A percentile compares a stretch with the other conserved stretches of the same genome.
These are phyloP conservation scores for Mollisiaceae sp. DNA, from an alignment of 2,329 filamentous ascomycete species.

Conservation along the genomic window DNA sequence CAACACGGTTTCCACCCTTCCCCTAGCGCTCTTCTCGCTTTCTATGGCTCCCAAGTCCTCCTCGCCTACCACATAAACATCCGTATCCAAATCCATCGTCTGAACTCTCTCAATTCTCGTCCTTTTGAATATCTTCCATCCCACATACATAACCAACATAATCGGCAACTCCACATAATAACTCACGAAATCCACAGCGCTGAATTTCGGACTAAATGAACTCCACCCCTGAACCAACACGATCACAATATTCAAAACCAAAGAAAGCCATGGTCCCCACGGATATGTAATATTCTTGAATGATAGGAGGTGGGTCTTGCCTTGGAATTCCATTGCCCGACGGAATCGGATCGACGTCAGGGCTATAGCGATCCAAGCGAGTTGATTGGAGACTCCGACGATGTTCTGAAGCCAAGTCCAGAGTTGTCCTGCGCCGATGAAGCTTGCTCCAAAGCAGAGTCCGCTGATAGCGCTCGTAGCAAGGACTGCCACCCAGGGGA, in stretches of 20 bases:
- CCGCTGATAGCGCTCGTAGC: slow-evolving; percentile 58
- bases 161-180: slow-evolving; percentile 67
- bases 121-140: slow-evolving; percentile 58
- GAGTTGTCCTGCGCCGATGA: slow-evolving; percentile 67
- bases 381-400: slow-evolving; percentile 70
- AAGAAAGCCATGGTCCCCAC: slow-evolving; percentile 60
- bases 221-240: slow-evolving; percentile 68
- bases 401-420: slow-evolving; percentile 73
- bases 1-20: slow-evolving; percentile 35
- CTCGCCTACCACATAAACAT: slow-evolving; percentile 46
- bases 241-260: slow-evolving; percentile 62
- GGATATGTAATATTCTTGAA: slow-evolving; percentile 73
- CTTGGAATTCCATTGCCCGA: slow-evolving; percentile 58
- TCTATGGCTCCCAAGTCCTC: slow-evolving; percentile 38
- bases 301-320: slow-evolving; percentile 64
- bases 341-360: slow-evolving; percentile 71
- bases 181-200: slow-evolving; percentile 64
- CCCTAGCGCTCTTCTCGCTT: slow-evolving; percentile 35
- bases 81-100: slow-evolving; percentile 58
- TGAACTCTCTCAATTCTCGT: slow-evolving; percentile 51
- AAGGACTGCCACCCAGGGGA: slow-evolving; percentile 60
- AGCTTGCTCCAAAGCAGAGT: slow-evolving; percentile 68
- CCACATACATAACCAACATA: slow-evolving; percentile 59
- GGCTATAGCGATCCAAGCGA: slow-evolving; percentile 69
- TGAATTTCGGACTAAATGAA: slow-evolving; percentile 64